These are phyloP conservation scores for Ophiocytium majus DNA, from an alignment of 352 stramenopile species.

Conservation along the genomic window DNA sequence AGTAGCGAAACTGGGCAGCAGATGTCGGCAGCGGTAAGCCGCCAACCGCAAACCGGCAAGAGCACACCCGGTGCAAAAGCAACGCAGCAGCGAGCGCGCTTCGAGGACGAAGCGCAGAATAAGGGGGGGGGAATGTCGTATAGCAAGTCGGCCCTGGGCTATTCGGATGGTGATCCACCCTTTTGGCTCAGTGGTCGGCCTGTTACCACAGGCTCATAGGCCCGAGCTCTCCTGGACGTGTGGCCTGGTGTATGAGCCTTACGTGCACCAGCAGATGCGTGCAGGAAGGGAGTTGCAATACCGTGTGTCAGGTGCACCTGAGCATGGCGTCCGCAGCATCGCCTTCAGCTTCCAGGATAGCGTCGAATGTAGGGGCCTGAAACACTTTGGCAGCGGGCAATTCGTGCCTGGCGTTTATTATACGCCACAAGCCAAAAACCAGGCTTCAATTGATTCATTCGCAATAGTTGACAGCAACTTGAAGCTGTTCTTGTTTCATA, in stretches of 20 bases:
- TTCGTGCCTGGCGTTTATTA: background rate
- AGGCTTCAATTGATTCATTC: background rate
- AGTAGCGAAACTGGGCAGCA: no score
- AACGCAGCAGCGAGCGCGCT: no score
- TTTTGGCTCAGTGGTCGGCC: no score
- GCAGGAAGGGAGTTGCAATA: background rate
- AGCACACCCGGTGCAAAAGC: no score
- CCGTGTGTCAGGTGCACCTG: background rate
- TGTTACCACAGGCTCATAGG: no score
- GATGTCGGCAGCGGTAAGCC: no score
- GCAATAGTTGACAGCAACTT: background rate
- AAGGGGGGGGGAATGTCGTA: no score
- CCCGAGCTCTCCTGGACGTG: background rate
- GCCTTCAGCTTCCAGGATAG: background rate
- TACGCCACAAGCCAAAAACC: background rate
- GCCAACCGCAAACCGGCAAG: no score
- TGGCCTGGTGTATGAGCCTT: background rate
- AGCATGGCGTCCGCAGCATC: background rate
- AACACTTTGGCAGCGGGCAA: background rate
- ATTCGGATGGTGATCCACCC: no score
- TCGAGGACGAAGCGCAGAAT: no score
- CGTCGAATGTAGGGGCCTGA: background rate
- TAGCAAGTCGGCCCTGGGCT: no score
- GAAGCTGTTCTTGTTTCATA: background rate
- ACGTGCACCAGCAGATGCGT: background rate